Conservation (phyloP, 306 rosid species). For the Luffa aegyptiaca region DNA sequence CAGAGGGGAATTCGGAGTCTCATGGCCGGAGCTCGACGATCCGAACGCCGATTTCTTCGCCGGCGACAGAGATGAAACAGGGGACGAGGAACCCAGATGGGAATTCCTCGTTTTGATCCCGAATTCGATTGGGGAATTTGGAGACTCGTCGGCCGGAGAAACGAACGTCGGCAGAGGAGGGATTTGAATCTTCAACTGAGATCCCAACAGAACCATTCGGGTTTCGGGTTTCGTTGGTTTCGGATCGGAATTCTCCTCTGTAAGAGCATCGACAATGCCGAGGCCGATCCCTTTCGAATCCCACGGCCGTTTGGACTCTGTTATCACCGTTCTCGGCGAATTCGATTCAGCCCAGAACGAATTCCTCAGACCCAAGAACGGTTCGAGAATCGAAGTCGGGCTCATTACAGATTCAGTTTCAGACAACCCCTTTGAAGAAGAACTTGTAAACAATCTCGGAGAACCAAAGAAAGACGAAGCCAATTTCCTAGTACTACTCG, state of each 20-base stretch:
- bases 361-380: slow-evolving; percentile 41
- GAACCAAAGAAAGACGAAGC: slow-evolving; percentile 41
- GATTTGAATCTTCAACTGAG: slow-evolving; percentile 70
- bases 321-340: slow-evolving; percentile 31
- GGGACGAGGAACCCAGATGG: slow-evolving; percentile 29
- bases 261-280: slow-evolving; percentile 65
- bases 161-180: slow-evolving; percentile 26
- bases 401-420: slow-evolving; percentile 62
- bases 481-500: slow-evolving; percentile 27
- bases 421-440: slow-evolving; percentile 27
- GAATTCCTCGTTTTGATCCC: slow-evolving; percentile 27
- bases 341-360: slow-evolving; percentile 50
- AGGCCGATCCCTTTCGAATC: slow-evolving; percentile 63
- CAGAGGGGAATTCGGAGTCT: slow-evolving; percentile 16
- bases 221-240: slow-evolving; percentile 26
- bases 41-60: slow-evolving; percentile 26
- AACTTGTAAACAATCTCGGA: slow-evolving; percentile 49
- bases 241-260: slow-evolving; percentile 29
- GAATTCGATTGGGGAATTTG: slow-evolving; percentile 22
- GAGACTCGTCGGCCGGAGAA: slow-evolving; percentile 22
- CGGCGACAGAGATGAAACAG: slow-evolving; percentile 24
- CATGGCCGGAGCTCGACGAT: slow-evolving; percentile 17
- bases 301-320: slow-evolving; percentile 46
- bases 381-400: slow-evolving; percentile 77
- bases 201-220: slow-evolving; percentile 66